phyloP scores from a whole-genome alignment of 2,329 filamentous ascomycete genomes.

The Mycosphaerella sp. region DNA sequence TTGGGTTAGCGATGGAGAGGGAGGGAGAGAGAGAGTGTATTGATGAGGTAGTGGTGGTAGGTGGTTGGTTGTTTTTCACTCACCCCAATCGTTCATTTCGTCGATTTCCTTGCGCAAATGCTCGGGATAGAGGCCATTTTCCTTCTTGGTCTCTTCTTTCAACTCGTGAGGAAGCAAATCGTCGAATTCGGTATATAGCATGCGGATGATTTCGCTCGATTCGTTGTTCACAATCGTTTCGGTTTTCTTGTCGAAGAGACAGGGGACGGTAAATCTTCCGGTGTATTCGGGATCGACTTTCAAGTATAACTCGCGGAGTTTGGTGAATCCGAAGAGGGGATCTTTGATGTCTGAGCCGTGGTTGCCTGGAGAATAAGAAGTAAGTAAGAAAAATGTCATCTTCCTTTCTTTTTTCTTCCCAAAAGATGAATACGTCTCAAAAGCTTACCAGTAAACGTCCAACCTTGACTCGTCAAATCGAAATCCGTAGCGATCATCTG shows the following conservation, averaged over 20 bases:
- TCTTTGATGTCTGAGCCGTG: slow-evolving; percentile 52
- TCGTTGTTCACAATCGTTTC: slow-evolving; percentile 78
- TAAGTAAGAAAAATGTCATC: no score
- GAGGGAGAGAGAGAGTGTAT: no score
- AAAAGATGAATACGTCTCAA: neutral
- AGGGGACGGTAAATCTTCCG: slow-evolving; percentile 75
- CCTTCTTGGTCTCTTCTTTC: slow-evolving; percentile 48
- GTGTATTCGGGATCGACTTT: slow-evolving; percentile 59
- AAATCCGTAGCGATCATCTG: slow-evolving; percentile 43
- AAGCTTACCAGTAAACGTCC: slow-evolving; percentile 58
- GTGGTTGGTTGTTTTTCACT: no score
- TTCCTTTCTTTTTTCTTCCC: no score
- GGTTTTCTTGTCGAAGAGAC: slow-evolving; percentile 64
- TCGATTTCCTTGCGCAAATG: slow-evolving; percentile 65
- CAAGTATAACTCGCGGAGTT: slow-evolving; percentile 69
- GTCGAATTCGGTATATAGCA: slow-evolving; percentile 79
- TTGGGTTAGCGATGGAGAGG: no score
- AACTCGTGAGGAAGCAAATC: slow-evolving; percentile 44
- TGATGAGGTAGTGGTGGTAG: no score
- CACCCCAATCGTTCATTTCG: slow-evolving; percentile 65
- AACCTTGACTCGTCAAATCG: slow-evolving; percentile 49
- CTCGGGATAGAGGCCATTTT: slow-evolving; percentile 62
- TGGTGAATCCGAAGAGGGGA: slow-evolving; percentile 59
- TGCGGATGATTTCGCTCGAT: slow-evolving; percentile 83
- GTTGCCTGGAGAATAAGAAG: no score